phyloP scores from a whole-genome alignment of 2,329 filamentous ascomycete genomes.

The Zymoseptoria brevis region DNA sequence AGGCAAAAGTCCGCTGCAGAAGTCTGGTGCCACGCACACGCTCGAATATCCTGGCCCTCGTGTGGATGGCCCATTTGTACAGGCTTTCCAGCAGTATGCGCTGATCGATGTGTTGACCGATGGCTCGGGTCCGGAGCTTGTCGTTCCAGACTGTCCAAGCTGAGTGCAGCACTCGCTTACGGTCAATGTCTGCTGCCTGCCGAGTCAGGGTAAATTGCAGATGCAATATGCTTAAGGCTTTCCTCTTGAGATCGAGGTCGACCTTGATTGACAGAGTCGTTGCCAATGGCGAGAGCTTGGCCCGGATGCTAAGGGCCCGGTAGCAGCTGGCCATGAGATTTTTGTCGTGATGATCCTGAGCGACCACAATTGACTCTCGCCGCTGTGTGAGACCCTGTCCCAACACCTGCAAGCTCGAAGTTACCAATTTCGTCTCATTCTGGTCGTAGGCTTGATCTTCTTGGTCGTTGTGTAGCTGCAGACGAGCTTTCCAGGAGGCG shows the following conservation, averaged over 20 bases:
- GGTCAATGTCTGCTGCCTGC: constrained; percentile 44
- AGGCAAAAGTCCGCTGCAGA: constrained; percentile 12
- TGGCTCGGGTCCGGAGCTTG: constrained; percentile 45
- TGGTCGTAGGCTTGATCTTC: constrained; percentile 9
- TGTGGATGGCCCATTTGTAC: constrained; percentile 55
- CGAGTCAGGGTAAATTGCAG: constrained; percentile 30
- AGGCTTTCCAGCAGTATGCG: constrained; percentile 48
- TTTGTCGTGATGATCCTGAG: not conserved
- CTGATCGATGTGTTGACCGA: constrained; percentile 48
- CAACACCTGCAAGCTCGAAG: not conserved
- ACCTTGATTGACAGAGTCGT: constrained; percentile 38
- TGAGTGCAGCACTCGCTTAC: constrained; percentile 47
- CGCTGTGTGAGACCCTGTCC: not conserved
- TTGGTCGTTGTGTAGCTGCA: constrained; percentile 2
- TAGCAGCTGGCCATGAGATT: constrained; percentile 21
- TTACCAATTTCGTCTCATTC: not conserved
- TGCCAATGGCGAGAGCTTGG: constrained; percentile 36
- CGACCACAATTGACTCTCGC: not conserved
- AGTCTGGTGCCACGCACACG: constrained; percentile 28
- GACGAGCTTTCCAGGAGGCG: constrained; percentile 3
- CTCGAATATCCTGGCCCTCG: constrained; percentile 34
- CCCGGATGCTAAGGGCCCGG: constrained; percentile 30
- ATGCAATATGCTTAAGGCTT: constrained; percentile 45
- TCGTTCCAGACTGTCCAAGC: constrained; percentile 58
- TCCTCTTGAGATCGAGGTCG: constrained; percentile 39